Evolutionary conservation across 1,284 basidiomycete species (phyloP).

Genomic region (Anthracocystis setariae): DNA sequence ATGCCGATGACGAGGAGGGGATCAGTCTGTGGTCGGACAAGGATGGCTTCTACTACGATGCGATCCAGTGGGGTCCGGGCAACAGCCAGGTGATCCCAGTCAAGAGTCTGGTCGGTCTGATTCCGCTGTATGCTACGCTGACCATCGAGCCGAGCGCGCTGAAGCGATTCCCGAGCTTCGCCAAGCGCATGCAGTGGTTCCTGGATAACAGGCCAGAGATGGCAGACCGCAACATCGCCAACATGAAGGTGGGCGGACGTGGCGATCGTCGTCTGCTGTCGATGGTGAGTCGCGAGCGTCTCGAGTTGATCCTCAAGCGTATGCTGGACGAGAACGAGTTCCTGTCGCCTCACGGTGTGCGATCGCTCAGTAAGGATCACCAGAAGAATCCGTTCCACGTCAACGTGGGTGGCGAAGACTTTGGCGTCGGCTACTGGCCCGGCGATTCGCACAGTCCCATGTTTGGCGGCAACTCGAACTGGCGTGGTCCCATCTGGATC

Average conservation of each 20-base stretch:
- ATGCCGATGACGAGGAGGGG: constrained; percentile 72
- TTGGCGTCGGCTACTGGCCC: constrained; percentile 96
- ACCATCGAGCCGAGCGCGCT: constrained; percentile 89
- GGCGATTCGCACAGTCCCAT: constrained; percentile 95
- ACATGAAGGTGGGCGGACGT: constrained; percentile 73
- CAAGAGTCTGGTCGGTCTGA: constrained; percentile 90
- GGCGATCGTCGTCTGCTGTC: constrained; percentile 89
- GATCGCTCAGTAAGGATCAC: constrained; percentile 85
- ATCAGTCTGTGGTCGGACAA: constrained; percentile 91
- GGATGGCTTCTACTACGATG: constrained; percentile 98
- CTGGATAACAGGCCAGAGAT: constrained; percentile 89
- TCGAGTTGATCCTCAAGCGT: constrained; percentile 87
- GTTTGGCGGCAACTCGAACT: constrained; percentile 96
- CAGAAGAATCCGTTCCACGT: constrained; percentile 94
- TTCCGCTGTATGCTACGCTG: constrained; percentile 92
- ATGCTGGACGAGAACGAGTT: constrained; percentile 91
- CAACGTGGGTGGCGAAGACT: constrained; percentile 88
- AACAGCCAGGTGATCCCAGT: constrained; percentile 85
- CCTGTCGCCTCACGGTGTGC: constrained; percentile 89
- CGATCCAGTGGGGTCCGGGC: constrained; percentile 81
- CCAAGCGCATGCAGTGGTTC: constrained; percentile 98
- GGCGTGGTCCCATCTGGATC: constrained; percentile 87
- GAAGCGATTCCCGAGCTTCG: constrained; percentile 94
- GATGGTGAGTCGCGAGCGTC: constrained; percentile 87
- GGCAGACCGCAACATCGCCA: constrained; percentile 91